Evolutionary conservation across 2,329 filamentous ascomycete genomes (phyloP).

Genomic region (Pezicula carpinea): DNA sequence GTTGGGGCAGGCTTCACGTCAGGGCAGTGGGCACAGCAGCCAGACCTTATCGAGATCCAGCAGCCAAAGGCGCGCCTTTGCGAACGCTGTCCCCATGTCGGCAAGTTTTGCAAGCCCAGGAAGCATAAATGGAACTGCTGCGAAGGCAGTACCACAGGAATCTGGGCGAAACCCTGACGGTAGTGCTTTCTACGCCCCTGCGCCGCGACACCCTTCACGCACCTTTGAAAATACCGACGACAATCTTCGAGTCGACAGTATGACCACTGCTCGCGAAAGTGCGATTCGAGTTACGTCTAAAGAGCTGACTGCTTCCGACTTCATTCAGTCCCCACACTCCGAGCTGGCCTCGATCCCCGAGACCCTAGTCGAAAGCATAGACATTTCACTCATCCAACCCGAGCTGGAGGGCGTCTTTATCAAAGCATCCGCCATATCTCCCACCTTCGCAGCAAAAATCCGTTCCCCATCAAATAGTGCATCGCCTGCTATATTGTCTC

Average conservation of each 20-base stretch:
- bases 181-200: constrained; percentile 29
- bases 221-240: constrained; percentile 23
- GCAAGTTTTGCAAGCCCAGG: constrained; percentile 2
- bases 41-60: neutral
- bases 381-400: constrained; percentile 53
- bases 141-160: constrained; percentile 24
- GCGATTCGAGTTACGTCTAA: constrained; percentile 25
- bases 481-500: constrained; percentile 22
- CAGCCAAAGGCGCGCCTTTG: constrained; percentile 4
- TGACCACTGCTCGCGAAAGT: constrained; percentile 21
- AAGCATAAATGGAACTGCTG: constrained; percentile 12
- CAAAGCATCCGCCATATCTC: constrained; percentile 45
- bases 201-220: constrained; percentile 25
- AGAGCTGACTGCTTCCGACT: constrained; percentile 27
- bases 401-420: constrained; percentile 56
- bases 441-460: constrained; percentile 25
- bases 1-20: constrained; percentile 5
- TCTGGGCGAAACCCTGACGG: constrained; percentile 29
- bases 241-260: constrained; percentile 23
- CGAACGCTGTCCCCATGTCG: constrained; percentile 6
- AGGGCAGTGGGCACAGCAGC: neutral
- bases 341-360: constrained; percentile 18
- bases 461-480: constrained; percentile 18
- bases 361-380: constrained; percentile 37
- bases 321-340: constrained; percentile 15